Evolutionary conservation across 257 asterid genomes (phyloP).

Genomic region (Penstemon davidsonii): DNA sequence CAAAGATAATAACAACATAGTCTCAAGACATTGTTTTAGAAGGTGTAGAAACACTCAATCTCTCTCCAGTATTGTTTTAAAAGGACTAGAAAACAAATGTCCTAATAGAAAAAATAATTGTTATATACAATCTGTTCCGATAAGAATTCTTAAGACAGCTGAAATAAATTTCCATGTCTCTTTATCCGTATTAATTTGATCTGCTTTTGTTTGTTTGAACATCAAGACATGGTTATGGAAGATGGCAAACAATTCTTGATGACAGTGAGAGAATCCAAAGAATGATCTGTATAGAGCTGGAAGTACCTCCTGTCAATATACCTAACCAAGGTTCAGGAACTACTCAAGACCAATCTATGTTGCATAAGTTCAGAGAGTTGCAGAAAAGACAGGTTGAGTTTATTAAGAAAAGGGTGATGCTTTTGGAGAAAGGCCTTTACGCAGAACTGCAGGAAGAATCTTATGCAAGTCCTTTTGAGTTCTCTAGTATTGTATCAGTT

Average conservation of each 20-base stretch:
- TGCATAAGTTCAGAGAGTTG: conserved; percentile 80
- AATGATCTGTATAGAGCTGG: conserved; percentile 83
- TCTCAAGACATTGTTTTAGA: conserved; percentile 7
- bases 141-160: conserved; percentile 20
- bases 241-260: conserved; percentile 97
- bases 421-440: conserved; percentile 79
- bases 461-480: conserved; percentile 57
- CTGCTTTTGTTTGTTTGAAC: conserved; percentile 29
- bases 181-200: conserved; percentile 22
- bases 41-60: neutral
- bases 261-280: conserved; percentile 91
- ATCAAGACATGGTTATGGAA: conserved; percentile 93
- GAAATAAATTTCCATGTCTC: conserved; percentile 20
- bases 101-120: neutral
- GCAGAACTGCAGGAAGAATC: conserved; percentile 65
- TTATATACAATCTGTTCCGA: conserved; percentile 4
- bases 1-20: conserved; percentile 15
- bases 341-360: conserved; percentile 62
- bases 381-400: conserved; percentile 93
- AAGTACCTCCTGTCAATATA: conserved; percentile 57
- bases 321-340: conserved; percentile 52
- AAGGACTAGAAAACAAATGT: conserved; percentile 8
- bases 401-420: conserved; percentile 87
- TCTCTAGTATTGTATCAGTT: conserved; percentile 13
- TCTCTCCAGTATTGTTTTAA: neutral